Percentiles rank a stretch among this genome's conserved stretches.
Evolutionary conservation across 2,329 filamentous ascomycete genomes (phyloP).

Genomic region (Neofusicoccum laricinum): DNA sequence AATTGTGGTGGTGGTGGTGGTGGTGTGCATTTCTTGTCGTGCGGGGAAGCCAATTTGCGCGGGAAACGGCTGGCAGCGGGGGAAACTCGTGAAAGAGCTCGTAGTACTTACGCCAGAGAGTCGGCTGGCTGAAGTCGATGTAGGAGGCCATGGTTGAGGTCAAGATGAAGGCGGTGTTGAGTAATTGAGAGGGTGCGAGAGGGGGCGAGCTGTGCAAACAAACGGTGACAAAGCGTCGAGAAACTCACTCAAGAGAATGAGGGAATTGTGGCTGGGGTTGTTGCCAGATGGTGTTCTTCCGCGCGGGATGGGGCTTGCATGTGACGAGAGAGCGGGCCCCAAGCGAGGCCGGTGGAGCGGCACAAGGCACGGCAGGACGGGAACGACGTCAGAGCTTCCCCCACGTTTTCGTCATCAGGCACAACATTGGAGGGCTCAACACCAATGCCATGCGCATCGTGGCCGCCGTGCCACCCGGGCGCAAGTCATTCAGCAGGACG

Average conservation of each 20-base stretch:
- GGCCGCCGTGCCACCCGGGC: background rate
- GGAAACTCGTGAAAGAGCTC: background rate
- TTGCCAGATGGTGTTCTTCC: conserved; percentile 20
- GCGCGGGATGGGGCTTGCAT: conserved; percentile 10
- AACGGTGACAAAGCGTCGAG: conserved; percentile 27
- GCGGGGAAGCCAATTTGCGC: background rate
- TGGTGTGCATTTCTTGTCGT: background rate
- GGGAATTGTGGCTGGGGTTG: conserved; percentile 25
- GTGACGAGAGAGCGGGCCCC: background rate
- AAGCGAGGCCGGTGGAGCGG: background rate
- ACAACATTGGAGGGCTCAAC: background rate
- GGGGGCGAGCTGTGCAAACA: conserved; percentile 19
- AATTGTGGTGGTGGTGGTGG: background rate
- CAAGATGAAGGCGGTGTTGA: background rate
- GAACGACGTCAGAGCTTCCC: conserved; percentile 7
- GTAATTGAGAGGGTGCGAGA: background rate
- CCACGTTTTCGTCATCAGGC: conserved; percentile 6
- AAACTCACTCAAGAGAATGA: conserved; percentile 25
- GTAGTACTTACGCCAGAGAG: conserved; percentile 44
- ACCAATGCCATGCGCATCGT: background rate
- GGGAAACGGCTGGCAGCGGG: background rate
- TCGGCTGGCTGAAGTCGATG: conserved; percentile 46
- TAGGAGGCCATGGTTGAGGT: conserved; percentile 21
- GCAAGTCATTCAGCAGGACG: background rate
- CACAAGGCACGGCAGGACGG: background rate